Base-by-base conservation (phyloP, 176 grass and related monocot species). In the Oropetium thomaeum region DNA sequence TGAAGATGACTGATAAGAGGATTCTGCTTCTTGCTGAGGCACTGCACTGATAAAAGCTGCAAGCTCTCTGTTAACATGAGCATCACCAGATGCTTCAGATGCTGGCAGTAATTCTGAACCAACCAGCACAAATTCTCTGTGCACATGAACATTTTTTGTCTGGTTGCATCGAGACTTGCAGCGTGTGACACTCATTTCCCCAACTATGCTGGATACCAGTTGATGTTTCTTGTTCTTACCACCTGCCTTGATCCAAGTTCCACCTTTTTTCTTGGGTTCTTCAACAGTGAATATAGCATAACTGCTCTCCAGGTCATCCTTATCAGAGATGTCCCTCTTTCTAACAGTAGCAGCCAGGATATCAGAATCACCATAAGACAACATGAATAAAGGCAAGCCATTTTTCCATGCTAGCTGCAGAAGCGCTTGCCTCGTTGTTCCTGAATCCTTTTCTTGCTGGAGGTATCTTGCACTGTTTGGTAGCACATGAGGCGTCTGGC, bases 361-460 rank as follows among this genome's bases (percentile, higher is more conserved):
- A 81, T 90, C 96, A 87, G 78, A 86, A 61, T 93, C 86, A 39
- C 82, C 83, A 45, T 81, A 96, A 26, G 96, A 92, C 69, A 99
- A 81, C 89, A 99, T 90, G 70, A 96, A 96, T 62, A 99, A 78
- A 75, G 96, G 92, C 51, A 92, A 33, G 12, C 92, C 96, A 51
- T 88, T 88, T 40, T 90, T 96, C 87, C 92, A 96, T 78, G 92
- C 82, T 62, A 99, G 66, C 71, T 92, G 96, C 10, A 99, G 77
- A 77, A 99, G 80, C 8, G 96, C 92, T 61, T 96, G 92, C 71
- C 76, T 92, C 39, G 78, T 88, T 71, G 52, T 67, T 81, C 58
- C 10, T 28, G 77, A 67, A 68, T 88, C 82, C 31, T 76, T 83
- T 33, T 86, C 81, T 75, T 84, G 79, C 47, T 70, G 80, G 47